Evolutionary conservation across 768 basidiomycete genomes (phyloP).

Genomic region (Amanita rubescens): DNA sequence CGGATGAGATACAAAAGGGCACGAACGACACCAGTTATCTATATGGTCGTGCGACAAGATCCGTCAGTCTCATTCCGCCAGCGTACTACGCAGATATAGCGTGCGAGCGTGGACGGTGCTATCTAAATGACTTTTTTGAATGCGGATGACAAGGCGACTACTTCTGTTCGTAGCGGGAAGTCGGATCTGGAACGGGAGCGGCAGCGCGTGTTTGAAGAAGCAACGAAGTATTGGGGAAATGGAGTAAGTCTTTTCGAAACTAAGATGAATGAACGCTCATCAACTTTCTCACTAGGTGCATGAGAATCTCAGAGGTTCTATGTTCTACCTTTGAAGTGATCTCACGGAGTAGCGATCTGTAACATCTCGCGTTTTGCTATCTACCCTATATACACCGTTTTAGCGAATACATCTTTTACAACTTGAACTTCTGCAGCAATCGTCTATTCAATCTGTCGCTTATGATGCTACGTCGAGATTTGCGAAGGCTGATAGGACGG

Average conservation of each 20-base stretch:
- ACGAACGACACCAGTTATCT: conserved; percentile 64
- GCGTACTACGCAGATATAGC: conserved; percentile 82
- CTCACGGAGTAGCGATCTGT: neutral
- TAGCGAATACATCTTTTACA: too few relatives aligned
- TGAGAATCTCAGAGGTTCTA: conserved; percentile 46
- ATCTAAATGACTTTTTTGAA: conserved; percentile 62
- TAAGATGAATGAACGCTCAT: neutral
- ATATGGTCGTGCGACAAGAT: conserved; percentile 78
- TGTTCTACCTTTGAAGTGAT: conserved; percentile 60
- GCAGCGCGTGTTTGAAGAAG: conserved; percentile 34
- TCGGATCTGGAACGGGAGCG: conserved; percentile 32
- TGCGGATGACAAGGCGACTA: conserved; percentile 42
- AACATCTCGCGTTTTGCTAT: too few relatives aligned
- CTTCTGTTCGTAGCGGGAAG: conserved; percentile 20
- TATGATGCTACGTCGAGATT: too few relatives aligned
- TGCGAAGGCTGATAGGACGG: too few relatives aligned
- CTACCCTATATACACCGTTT: too few relatives aligned
- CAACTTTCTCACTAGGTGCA: conserved; percentile 34
- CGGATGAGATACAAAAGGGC: conserved; percentile 69
- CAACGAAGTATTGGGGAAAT: conserved; percentile 42
- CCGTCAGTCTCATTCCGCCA: conserved; percentile 73
- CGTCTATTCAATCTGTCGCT: too few relatives aligned
- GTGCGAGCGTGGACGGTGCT: conserved; percentile 73
- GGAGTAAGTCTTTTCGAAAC: conserved; percentile 38
- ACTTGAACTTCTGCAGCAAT: too few relatives aligned